A percentile compares a stretch with the other conserved stretches of the same genome.
Evolutionary conservation across 2,329 filamentous ascomycete genomes (phyloP).

Genomic region (Sarocladiaceae sp.): DNA sequence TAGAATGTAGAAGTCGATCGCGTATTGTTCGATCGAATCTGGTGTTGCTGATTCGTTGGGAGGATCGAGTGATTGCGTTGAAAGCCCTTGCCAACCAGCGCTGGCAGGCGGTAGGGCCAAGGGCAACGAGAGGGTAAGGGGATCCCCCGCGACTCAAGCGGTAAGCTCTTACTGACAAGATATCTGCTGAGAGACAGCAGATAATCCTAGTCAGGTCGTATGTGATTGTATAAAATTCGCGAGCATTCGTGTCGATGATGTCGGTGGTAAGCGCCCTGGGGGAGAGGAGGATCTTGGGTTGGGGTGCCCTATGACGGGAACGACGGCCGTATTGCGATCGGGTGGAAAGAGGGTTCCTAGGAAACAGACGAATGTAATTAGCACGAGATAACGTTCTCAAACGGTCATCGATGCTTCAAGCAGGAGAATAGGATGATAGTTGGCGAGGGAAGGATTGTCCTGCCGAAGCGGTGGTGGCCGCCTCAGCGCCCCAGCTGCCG

Average conservation of each 20-base stretch:
- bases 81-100: constrained; percentile 9
- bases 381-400: not conserved
- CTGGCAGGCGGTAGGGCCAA: not conserved
- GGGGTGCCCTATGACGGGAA: constrained; percentile 1
- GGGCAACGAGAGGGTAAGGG: not conserved
- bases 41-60: constrained; percentile 13
- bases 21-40: constrained; percentile 1
- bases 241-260: constrained; percentile 7
- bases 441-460: not conserved
- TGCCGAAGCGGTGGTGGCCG: constrained; percentile 4
- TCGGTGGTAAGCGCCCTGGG: constrained; percentile 1
- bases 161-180: constrained; percentile 5
- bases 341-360: not conserved
- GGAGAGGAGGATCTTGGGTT: not conserved
- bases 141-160: not conserved
- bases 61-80: constrained; percentile 11
- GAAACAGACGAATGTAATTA: not conserved
- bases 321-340: constrained; percentile 2
- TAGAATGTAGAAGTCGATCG: constrained; percentile 10
- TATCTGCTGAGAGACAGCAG: constrained; percentile 1
- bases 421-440: not conserved
- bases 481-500: constrained; percentile 1
- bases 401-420: not conserved
- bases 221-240: constrained; percentile 1
- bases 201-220: not conserved